Evolutionary conservation across 2,329 filamentous ascomycete species (phyloP).

Genomic region (Phialocephala subalpina): DNA sequence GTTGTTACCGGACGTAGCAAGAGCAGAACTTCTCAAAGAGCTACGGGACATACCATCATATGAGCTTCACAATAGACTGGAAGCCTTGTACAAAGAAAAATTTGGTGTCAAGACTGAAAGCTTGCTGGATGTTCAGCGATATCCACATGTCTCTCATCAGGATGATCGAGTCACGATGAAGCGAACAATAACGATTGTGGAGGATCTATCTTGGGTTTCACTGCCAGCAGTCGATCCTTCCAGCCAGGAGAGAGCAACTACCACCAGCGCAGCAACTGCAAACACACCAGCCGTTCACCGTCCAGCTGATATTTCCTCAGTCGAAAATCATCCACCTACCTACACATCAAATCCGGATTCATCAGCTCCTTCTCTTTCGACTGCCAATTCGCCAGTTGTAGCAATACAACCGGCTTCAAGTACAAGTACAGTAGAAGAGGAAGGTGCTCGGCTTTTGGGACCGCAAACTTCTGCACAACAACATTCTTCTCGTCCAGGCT

Average conservation of each 20-base stretch:
- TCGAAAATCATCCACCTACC: too few relatives aligned
- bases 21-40: not conserved
- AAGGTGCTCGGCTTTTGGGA: not conserved
- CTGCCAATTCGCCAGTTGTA: not conserved
- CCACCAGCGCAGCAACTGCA: too few relatives aligned
- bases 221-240: not conserved
- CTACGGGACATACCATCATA: constrained; percentile 3
- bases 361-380: too few relatives aligned
- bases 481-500: not conserved
- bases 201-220: not conserved
- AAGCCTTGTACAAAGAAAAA: not conserved
- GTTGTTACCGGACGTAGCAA: not conserved
- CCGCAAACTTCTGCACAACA: too few relatives aligned
- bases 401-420: not conserved
- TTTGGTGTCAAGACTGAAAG: not conserved
- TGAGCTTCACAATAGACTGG: not conserved
- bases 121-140: not conserved
- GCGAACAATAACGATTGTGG: not conserved
- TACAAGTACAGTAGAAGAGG: not conserved
- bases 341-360: too few relatives aligned
- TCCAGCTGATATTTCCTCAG: too few relatives aligned
- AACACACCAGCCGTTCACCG: too few relatives aligned
- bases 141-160: not conserved
- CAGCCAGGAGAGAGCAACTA: not conserved
- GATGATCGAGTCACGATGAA: not conserved